Evolutionary conservation across 352 stramenopile genomes (phyloP).

Genomic region (Globisporangium takayamanum): DNA sequence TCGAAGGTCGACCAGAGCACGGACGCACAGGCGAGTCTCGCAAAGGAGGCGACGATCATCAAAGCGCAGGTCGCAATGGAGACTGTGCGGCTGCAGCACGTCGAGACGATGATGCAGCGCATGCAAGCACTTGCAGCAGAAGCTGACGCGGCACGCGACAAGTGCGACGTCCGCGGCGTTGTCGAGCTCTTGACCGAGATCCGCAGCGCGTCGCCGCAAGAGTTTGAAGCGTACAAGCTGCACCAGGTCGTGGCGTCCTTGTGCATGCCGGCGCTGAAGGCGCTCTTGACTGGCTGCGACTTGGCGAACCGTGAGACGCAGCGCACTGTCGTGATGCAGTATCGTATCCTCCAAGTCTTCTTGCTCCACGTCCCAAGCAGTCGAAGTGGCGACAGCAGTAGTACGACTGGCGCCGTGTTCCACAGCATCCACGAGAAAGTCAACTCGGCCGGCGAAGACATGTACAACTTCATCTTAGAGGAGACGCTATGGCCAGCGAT

Average conservation of each 20-base stretch:
- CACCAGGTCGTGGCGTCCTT: constrained; percentile 65
- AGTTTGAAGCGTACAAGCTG: constrained; percentile 76
- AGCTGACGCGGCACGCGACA: constrained; percentile 14
- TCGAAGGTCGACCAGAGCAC: constrained; percentile 57
- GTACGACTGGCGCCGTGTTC: constrained; percentile 22
- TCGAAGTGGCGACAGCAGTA: background rate
- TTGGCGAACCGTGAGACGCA: constrained; percentile 17
- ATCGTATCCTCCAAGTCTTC: constrained; percentile 50
- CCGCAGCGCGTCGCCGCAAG: constrained; percentile 36
- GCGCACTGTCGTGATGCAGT: constrained; percentile 31
- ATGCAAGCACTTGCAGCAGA: constrained; percentile 35
- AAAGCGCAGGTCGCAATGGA: constrained; percentile 53
- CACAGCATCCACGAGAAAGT: constrained; percentile 64
- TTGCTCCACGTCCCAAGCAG: constrained; percentile 34
- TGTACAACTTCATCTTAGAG: constrained; percentile 79
- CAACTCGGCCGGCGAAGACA: constrained; percentile 42
- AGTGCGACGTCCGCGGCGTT: constrained; percentile 30
- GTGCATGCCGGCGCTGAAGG: constrained; percentile 51
- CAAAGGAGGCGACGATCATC: constrained; percentile 63
- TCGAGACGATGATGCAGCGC: constrained; percentile 41
- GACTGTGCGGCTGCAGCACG: constrained; percentile 35
- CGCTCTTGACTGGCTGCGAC: constrained; percentile 30
- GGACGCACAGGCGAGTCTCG: constrained; percentile 43
- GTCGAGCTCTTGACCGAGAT: constrained; percentile 36
- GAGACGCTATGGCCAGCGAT: constrained; percentile 65